Percentiles rank a stretch among this genome's conserved stretches.
These are phyloP conservation scores for Fraxinus angustifolia DNA, from an alignment of 305 asterid species.

Conservation along the genomic window DNA sequence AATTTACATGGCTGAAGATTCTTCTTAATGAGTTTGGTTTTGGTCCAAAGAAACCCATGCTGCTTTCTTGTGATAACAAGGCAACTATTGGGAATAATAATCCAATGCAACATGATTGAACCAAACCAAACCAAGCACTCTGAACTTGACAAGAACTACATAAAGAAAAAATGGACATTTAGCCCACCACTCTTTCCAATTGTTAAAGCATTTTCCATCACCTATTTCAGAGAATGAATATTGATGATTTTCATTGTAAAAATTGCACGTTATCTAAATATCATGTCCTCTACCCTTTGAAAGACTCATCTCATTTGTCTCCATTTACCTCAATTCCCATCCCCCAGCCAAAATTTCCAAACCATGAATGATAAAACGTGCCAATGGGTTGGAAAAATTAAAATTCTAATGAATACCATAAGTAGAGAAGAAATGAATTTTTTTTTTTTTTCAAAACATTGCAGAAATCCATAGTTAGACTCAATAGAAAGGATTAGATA, in stretches of 20 bases:
- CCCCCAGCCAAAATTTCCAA: not conserved
- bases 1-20: not conserved
- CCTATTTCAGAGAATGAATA: not conserved
- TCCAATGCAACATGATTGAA: not conserved
- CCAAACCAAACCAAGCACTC: not conserved
- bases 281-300: not conserved
- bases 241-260: not conserved
- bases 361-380: not conserved
- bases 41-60: not conserved
- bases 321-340: not conserved
- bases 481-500: conserved; percentile 19
- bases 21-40: not conserved
- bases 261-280: not conserved
- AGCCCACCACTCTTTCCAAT: not conserved
- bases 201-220: not conserved
- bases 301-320: not conserved
- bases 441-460: not conserved
- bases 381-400: not conserved
- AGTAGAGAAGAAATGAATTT: not conserved
- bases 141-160: not conserved
- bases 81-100: not conserved
- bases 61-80: too few relatives aligned
- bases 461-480: not conserved
- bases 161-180: not conserved
- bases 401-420: not conserved